phyloP scores from a whole-genome alignment of 129 eudicot genomes.

The Oenanthe sinensis region DNA sequence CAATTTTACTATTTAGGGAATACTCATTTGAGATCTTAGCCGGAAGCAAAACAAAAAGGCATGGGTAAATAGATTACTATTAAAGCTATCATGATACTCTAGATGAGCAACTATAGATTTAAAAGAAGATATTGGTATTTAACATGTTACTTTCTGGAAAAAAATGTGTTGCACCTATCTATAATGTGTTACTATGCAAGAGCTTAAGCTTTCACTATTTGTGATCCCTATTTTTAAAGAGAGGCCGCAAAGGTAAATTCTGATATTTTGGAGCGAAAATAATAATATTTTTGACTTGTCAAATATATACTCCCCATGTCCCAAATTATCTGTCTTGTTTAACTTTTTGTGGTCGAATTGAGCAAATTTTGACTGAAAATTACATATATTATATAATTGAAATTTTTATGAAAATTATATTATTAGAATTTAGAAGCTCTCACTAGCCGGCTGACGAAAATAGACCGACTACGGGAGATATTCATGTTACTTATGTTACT shows the following conservation, averaged over 20 bases:
- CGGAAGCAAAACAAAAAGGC: not conserved
- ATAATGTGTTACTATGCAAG: not conserved
- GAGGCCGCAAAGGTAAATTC: not conserved
- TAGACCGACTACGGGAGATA: too few species aligned
- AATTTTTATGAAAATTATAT: too few species aligned
- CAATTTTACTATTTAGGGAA: not conserved
- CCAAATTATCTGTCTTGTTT: too few species aligned
- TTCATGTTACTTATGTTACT: too few species aligned
- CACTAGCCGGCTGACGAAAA: too few species aligned
- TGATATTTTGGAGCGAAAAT: too few species aligned
- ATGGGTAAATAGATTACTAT: not conserved
- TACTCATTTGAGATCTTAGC: not conserved
- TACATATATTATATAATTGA: too few species aligned
- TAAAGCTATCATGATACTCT: not conserved
- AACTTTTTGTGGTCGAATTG: too few species aligned
- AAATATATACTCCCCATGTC: too few species aligned
- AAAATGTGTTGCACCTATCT: not conserved
- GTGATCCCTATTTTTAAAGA: not conserved
- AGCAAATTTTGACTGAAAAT: too few species aligned
- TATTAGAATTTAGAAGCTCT: too few species aligned
- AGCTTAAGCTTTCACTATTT: not conserved
- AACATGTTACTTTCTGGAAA: not conserved
- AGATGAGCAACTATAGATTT: not conserved
- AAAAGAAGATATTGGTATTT: not conserved
- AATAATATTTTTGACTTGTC: not conserved